Conservation (phyloP, 2,329 filamentous ascomycete genomes). For the Hymenoscyphus linearis region DNA sequence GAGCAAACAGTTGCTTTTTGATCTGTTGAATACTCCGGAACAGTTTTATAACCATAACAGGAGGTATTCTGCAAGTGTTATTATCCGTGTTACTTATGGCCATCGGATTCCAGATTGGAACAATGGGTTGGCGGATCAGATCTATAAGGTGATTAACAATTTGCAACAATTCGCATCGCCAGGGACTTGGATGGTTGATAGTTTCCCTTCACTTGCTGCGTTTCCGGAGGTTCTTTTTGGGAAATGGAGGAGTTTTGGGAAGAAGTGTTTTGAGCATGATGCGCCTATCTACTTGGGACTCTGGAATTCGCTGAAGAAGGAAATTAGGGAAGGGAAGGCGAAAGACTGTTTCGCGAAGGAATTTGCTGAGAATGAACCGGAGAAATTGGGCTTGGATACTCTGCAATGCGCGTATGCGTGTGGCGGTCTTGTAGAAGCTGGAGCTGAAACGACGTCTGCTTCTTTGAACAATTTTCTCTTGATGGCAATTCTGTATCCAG, state of each 20-base stretch:
- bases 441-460: slow-evolving; percentile 32
- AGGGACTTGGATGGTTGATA: slow-evolving; percentile 35
- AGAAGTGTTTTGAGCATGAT: slow-evolving; percentile 14
- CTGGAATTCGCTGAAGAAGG: slow-evolving; percentile 36
- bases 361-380: slow-evolving; percentile 36
- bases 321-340: slow-evolving; percentile 30
- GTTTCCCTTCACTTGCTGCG: slow-evolving; percentile 31
- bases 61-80: slow-evolving; percentile 38
- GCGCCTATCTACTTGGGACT: slow-evolving; percentile 30
- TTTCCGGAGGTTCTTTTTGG: slow-evolving; percentile 23
- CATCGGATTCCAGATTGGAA: slow-evolving; percentile 34
- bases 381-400: slow-evolving; percentile 37
- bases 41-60: slow-evolving; percentile 38
- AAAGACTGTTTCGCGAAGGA: slow-evolving; percentile 40
- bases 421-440: slow-evolving; percentile 40
- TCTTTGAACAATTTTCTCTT: slow-evolving; percentile 32
- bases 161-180: slow-evolving; percentile 35
- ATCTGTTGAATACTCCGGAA: slow-evolving; percentile 33
- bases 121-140: slow-evolving; percentile 32
- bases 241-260: slow-evolving; percentile 17
- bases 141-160: slow-evolving; percentile 33
- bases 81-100: slow-evolving; percentile 39
- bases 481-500: slow-evolving; percentile 35
- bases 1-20: slow-evolving; percentile 31
- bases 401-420: slow-evolving; percentile 41